Conservation (phyloP, 345 rosid species). For the Clarkia xantiana region DNA sequence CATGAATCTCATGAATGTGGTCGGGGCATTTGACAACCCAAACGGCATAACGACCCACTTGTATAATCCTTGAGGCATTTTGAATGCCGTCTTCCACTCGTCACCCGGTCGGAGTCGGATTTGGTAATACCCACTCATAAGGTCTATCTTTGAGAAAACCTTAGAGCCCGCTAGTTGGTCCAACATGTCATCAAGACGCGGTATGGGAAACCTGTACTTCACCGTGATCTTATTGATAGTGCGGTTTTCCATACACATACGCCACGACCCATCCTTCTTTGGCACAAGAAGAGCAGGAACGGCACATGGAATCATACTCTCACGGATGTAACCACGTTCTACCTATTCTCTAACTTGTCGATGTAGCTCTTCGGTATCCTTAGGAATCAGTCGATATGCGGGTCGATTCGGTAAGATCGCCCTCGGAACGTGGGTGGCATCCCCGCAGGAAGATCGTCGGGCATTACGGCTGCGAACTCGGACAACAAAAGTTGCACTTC, state of each 20-base stretch:
- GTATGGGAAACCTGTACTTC: not conserved
- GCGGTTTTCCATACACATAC: constrained; percentile 3
- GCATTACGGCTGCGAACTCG: not conserved
- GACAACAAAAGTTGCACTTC: too few species aligned
- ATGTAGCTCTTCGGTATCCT: not conserved
- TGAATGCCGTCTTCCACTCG: constrained; percentile 8
- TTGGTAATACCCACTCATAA: constrained; percentile 1
- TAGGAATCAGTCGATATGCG: not conserved
- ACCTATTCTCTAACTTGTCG: not conserved
- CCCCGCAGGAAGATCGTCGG: not conserved
- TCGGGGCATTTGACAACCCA: not conserved
- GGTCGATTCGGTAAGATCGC: not conserved
- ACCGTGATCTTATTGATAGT: constrained; percentile 5
- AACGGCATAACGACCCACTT: constrained; percentile 10
- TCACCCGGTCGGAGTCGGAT: not conserved
- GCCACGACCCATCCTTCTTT: constrained; percentile 4
- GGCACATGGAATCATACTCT: constrained; percentile 9
- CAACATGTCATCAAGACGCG: not conserved
- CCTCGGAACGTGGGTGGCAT: not conserved
- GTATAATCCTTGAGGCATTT: not conserved
- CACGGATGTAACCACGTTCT: not conserved
- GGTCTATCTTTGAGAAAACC: constrained; percentile 1
- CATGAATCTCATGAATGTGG: constrained; percentile 6
- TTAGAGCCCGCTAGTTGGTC: not conserved
- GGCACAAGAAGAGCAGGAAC: constrained; percentile 1